phyloP scores from a whole-genome alignment of 2,329 filamentous ascomycete species.

The Rasamsonia emersonii region DNA sequence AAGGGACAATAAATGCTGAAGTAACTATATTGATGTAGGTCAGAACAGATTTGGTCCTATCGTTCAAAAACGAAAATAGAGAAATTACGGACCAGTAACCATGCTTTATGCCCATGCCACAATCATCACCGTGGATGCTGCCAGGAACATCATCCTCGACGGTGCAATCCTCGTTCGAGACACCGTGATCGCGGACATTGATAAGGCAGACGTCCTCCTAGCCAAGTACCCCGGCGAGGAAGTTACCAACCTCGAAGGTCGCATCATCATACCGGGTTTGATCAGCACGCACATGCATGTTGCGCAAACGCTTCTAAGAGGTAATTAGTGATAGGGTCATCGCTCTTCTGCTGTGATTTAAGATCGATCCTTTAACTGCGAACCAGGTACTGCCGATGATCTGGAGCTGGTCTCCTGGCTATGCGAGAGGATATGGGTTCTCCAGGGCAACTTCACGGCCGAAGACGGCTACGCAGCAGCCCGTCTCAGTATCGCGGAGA shows the following conservation, averaged over 20 bases:
- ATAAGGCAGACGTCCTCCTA: constrained; percentile 29
- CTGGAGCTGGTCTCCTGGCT: constrained; percentile 44
- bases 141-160: constrained; percentile 38
- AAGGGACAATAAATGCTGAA: too few species aligned
- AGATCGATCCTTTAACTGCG: too few species aligned
- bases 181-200: constrained; percentile 36
- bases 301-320: constrained; percentile 38
- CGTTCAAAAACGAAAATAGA: constrained; percentile 1
- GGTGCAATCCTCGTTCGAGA: constrained; percentile 38
- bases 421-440: constrained; percentile 43
- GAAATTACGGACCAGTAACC: not conserved
- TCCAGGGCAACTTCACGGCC: constrained; percentile 37
- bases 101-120: constrained; percentile 44
- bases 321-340: too few species aligned
- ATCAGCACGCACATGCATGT: constrained; percentile 45
- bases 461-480: constrained; percentile 44
- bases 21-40: too few species aligned
- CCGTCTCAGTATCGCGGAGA: constrained; percentile 42
- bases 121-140: constrained; percentile 43
- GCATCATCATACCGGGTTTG: constrained; percentile 42
- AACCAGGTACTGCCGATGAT: constrained; percentile 40
- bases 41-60: too few species aligned
- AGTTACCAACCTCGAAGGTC: constrained; percentile 29
- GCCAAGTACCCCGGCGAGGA: constrained; percentile 22
- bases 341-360: not conserved